Evolutionary conservation across 106 monocot genomes (phyloP).

Genomic region (Dioscorea zingiberensis): DNA sequence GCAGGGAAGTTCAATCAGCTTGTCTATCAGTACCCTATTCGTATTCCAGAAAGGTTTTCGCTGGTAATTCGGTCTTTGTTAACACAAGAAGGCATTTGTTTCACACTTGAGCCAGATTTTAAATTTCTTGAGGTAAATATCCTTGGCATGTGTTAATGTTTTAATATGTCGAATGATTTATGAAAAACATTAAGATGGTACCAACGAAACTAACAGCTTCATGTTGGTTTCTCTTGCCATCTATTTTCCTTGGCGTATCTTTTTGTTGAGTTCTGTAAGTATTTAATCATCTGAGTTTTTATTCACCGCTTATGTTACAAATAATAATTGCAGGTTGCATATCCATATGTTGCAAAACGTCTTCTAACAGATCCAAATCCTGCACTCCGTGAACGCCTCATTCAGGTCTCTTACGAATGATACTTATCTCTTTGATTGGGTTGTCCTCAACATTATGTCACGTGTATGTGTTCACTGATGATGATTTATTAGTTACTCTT

Average conservation of each 20-base stretch:
- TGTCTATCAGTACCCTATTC: slow-evolving; percentile 94
- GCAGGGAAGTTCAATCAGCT: slow-evolving; percentile 99
- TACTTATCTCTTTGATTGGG: not conserved
- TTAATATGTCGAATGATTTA: too few species aligned
- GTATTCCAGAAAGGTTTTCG: slow-evolving; percentile 98
- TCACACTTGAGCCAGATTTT: slow-evolving; percentile 88
- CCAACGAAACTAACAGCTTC: not conserved
- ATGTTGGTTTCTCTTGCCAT: not conserved
- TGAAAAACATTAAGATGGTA: too few species aligned
- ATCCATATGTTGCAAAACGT: slow-evolving; percentile 96
- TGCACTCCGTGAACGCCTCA: slow-evolving; percentile 92
- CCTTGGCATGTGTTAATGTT: too few species aligned
- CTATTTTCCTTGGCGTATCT: not conserved
- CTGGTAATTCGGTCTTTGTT: slow-evolving; percentile 96
- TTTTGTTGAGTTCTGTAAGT: too few species aligned
- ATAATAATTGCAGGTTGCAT: slow-evolving; percentile 67
- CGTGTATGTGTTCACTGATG: too few species aligned
- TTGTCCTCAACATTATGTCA: too few species aligned
- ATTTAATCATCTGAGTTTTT: too few species aligned
- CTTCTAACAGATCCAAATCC: slow-evolving; percentile 97
- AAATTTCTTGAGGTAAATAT: slow-evolving; percentile 95
- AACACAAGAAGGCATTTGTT: slow-evolving; percentile 98
- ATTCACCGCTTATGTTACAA: not conserved
- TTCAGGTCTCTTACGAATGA: slow-evolving; percentile 56
- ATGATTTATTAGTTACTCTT: too few species aligned